Conservation (phyloP, 768 basidiomycete species). For the Trametes cingulata region DNA sequence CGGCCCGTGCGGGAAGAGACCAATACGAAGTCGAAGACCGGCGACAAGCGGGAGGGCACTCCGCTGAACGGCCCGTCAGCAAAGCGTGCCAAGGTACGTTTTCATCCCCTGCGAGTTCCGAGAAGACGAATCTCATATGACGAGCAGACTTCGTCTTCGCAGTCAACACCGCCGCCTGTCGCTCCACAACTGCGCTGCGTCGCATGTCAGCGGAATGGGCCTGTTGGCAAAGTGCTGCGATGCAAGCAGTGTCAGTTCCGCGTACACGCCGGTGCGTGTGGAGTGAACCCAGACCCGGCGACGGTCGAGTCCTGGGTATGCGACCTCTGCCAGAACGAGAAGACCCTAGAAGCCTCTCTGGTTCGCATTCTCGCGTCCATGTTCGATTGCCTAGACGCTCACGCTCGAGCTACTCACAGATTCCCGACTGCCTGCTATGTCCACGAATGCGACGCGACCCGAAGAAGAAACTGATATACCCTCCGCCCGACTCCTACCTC, state of each 20-base stretch:
- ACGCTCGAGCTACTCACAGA: constrained; percentile 43
- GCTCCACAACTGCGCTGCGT: constrained; percentile 71
- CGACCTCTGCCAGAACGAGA: constrained; percentile 85
- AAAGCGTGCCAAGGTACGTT: constrained; percentile 65
- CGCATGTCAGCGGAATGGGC: constrained; percentile 74
- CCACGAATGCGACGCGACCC: constrained; percentile 58
- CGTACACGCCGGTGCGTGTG: constrained; percentile 76
- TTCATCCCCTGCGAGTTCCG: neutral
- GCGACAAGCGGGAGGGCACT: constrained; percentile 64
- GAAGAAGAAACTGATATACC: constrained; percentile 46
- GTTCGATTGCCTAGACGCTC: neutral
- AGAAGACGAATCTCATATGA: no score
- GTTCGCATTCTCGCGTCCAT: constrained; percentile 42
- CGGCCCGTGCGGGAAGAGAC: constrained; percentile 69
- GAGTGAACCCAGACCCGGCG: constrained; percentile 63
- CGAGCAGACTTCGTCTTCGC: constrained; percentile 40
- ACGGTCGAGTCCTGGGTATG: constrained; percentile 79
- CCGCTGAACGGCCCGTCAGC: constrained; percentile 49
- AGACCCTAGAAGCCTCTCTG: constrained; percentile 77
- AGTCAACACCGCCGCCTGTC: constrained; percentile 57
- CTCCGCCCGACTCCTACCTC: constrained; percentile 63
- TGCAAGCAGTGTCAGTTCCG: constrained; percentile 81
- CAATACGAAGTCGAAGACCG: constrained; percentile 36
- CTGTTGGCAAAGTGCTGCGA: constrained; percentile 74
- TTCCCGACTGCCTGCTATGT: constrained; percentile 83